Percentiles rank a stretch among this genome's conserved stretches.
Conservation (phyloP, 1,284 basidiomycete genomes). For the Tausonia pullulans region DNA sequence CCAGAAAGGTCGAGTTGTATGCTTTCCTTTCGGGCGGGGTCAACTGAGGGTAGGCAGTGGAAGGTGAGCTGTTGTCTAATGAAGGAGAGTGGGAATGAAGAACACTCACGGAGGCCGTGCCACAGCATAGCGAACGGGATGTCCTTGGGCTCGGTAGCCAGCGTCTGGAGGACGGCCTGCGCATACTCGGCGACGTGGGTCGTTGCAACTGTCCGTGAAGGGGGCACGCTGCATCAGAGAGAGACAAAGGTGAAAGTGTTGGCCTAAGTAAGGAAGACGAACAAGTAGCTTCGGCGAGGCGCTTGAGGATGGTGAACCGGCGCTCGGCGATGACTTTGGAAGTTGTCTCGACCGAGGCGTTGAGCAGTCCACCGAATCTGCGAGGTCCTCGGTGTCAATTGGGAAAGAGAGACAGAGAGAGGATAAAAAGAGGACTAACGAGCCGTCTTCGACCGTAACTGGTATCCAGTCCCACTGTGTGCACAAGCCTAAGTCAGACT, state of each 20-base stretch:
- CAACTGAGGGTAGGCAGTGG: background rate
- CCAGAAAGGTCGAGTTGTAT: background rate
- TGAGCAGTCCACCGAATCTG: background rate
- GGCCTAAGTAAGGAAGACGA: too few species aligned
- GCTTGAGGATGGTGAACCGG: background rate
- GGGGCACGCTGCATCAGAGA: too few species aligned
- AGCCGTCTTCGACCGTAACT: background rate
- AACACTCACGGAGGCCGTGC: background rate
- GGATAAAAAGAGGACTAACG: too few species aligned
- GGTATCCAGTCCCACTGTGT: background rate
- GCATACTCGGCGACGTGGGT: background rate
- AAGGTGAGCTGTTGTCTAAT: background rate
- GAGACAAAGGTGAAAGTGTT: too few species aligned
- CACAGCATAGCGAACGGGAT: conserved; percentile 7
- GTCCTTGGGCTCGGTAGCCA: conserved; percentile 1
- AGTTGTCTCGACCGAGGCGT: conserved; percentile 5
- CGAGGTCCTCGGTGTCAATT: background rate
- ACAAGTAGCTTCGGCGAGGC: too few species aligned
- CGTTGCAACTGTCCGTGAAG: too few species aligned
- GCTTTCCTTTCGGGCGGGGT: background rate
- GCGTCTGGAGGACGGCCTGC: background rate
- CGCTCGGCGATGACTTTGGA: conserved; percentile 6
- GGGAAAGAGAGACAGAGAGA: background rate
- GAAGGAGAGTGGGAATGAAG: background rate
- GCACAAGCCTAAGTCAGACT: too few species aligned